Conservation (phyloP, 176 grass and related monocot species). For the Zizania latifolia region DNA sequence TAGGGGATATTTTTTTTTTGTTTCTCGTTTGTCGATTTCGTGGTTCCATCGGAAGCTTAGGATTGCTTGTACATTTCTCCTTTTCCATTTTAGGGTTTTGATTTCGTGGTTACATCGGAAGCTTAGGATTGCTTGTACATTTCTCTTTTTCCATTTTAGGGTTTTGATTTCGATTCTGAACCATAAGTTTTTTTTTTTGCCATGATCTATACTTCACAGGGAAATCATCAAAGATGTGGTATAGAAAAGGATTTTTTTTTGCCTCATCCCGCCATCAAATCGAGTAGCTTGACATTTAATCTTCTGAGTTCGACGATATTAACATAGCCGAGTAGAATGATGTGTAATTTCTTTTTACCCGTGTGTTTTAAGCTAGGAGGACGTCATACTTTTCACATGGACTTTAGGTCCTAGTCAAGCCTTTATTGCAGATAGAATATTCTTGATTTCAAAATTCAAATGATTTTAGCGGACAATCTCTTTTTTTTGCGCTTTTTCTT, state of each 20-base stretch:
- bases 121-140: conserved; percentile 26
- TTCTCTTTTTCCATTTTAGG: not conserved
- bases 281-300: conserved; percentile 14
- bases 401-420: conserved; percentile 40
- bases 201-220: not conserved
- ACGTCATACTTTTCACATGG: conserved; percentile 29
- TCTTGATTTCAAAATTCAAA: conserved; percentile 43
- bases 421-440: conserved; percentile 39
- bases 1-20: not conserved
- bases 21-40: not conserved
- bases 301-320: not conserved
- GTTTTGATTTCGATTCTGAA: not conserved
- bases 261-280: not conserved
- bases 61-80: conserved; percentile 26
- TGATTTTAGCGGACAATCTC: conserved; percentile 10
- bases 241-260: conserved; percentile 10
- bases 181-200: not conserved
- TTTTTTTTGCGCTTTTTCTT: not conserved
- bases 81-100: no score
- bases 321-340: conserved; percentile 1
- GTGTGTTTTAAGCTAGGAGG: conserved; percentile 24
- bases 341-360: not conserved
- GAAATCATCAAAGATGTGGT: not conserved
- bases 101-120: not conserved
- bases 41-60: not conserved